Percentiles rank a stretch among this genome's conserved stretches.
Conservation (phyloP, 192 early-diverging fungal genomes). For the Linnemannia exigua region DNA sequence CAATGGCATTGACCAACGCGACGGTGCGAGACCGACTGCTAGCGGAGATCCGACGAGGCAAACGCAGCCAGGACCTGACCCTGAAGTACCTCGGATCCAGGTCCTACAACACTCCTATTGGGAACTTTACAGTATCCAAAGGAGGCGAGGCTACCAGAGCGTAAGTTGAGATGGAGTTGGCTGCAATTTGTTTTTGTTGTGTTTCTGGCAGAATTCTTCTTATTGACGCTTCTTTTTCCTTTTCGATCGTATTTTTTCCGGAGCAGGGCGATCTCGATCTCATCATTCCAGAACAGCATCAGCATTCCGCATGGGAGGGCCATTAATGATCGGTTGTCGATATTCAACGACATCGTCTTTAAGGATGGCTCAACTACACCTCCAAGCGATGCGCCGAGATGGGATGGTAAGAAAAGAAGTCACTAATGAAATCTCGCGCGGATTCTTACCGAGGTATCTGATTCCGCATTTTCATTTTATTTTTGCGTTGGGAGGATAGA, state of each 20-base stretch:
- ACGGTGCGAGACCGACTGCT: background rate
- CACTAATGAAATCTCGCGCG: too few relatives aligned
- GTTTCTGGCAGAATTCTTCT: background rate
- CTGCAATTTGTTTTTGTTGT: background rate
- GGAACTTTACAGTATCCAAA: constrained; percentile 13
- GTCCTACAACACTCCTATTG: constrained; percentile 23
- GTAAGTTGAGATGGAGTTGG: background rate
- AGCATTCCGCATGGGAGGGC: constrained; percentile 18
- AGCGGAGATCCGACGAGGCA: constrained; percentile 16
- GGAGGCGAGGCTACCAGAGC: background rate
- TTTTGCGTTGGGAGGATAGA: constrained; percentile 10
- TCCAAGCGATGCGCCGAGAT: constrained; percentile 19
- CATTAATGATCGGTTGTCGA: background rate
- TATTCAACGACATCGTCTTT: constrained; percentile 33
- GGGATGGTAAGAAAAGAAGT: constrained; percentile 13
- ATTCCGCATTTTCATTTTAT: background rate
- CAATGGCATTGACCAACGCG: constrained; percentile 2
- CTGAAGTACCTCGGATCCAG: constrained; percentile 2
- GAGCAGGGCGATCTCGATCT: constrained; percentile 21
- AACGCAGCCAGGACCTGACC: constrained; percentile 23
- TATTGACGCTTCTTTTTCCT: background rate
- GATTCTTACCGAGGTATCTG: too few relatives aligned
- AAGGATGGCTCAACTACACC: constrained; percentile 12
- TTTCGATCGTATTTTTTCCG: background rate
- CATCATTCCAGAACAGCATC: constrained; percentile 23